Conservation (phyloP, 345 rosid genomes). For the Chamaenerion angustifolium region DNA sequence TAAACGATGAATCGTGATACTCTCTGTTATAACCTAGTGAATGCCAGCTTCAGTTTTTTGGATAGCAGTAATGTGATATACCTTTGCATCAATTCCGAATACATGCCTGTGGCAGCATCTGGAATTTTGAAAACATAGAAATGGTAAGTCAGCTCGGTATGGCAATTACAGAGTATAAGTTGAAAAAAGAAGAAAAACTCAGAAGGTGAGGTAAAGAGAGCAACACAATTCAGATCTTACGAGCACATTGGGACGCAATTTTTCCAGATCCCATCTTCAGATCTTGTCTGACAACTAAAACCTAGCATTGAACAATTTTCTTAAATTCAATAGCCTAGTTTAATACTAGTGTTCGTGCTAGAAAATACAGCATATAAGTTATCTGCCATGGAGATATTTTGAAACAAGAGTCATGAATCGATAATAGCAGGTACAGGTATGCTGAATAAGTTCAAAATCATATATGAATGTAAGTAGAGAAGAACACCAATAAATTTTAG, state of each 20-base stretch:
- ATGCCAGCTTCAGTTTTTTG: too few species aligned
- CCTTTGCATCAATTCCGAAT: slow-evolving; percentile 72
- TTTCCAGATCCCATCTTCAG: slow-evolving; percentile 82
- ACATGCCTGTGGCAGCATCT: slow-evolving; percentile 94
- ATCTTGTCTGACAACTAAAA: slow-evolving; percentile 84
- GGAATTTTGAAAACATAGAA: slow-evolving; percentile 5
- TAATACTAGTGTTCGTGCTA: neutral
- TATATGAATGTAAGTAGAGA: neutral
- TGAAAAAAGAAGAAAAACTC: neutral
- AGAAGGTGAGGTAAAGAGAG: neutral
- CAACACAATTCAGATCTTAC: slow-evolving; percentile 25
- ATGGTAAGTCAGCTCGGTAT: neutral
- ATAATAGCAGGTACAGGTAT: too few species aligned
- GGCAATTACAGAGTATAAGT: neutral
- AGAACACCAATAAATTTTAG: too few species aligned
- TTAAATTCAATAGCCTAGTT: slow-evolving; percentile 3
- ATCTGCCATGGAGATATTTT: too few species aligned
- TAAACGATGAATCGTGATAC: neutral
- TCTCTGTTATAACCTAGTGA: neutral
- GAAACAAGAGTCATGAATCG: too few species aligned
- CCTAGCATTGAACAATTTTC: slow-evolving; percentile 30
- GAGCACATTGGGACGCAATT: slow-evolving; percentile 84
- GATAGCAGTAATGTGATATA: slow-evolving; percentile 7
- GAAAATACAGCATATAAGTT: too few species aligned
- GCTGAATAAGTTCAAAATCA: too few species aligned